Evolutionary conservation across 75 land plant genomes (phyloP), one percentile per base, ranked within the genome.

Genomic region (Selaginella moellendorffii): DNA sequence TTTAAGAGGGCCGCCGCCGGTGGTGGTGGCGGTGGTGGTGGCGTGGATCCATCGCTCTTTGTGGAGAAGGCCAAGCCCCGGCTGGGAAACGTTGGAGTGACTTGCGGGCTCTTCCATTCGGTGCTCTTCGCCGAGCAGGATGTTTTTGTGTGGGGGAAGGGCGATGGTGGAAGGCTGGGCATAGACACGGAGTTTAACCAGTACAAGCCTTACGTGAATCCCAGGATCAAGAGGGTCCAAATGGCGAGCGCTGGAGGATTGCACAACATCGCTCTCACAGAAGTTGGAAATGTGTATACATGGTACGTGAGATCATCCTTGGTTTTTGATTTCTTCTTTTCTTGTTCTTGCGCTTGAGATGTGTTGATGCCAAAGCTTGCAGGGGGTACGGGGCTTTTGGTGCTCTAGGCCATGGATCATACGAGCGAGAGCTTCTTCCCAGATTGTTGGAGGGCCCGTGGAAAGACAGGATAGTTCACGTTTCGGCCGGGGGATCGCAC

Each of bases 311-410:
- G 5, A 5, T 14, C n/a, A n/a, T n/a, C n/a, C n/a, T n/a, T n/a
- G n/a, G n/a, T n/a, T n/a, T n/a, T n/a, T n/a, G n/a, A n/a, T n/a
- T n/a, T n/a, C n/a, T n/a, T n/a, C n/a, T n/a, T n/a, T n/a, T n/a
- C n/a, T n/a, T n/a, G n/a, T n/a, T n/a, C n/a, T n/a, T n/a, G n/a
- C n/a, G n/a, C n/a, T n/a, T n/a, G n/a, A n/a, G n/a, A n/a, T n/a
- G n/a, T n/a, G 27, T 62, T 62, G 2, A 23, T 36, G n/a, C n/a
- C 24, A 8, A 52, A 0, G 31, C 54, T 75, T 78, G 77, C 95
- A 92, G 97, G 95, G 97, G 97, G 27, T 92, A 85, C 75, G 97
- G 97, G 66, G 97, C 86, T 19, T 92, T 92, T 83, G 97, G 97
- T 27, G 95, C 95, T 63, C 78, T 92, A 68, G 97, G 97, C 12